Base-by-base conservation (phyloP, 306 rosid genomes). In the Pyrus pyrifolia region DNA sequence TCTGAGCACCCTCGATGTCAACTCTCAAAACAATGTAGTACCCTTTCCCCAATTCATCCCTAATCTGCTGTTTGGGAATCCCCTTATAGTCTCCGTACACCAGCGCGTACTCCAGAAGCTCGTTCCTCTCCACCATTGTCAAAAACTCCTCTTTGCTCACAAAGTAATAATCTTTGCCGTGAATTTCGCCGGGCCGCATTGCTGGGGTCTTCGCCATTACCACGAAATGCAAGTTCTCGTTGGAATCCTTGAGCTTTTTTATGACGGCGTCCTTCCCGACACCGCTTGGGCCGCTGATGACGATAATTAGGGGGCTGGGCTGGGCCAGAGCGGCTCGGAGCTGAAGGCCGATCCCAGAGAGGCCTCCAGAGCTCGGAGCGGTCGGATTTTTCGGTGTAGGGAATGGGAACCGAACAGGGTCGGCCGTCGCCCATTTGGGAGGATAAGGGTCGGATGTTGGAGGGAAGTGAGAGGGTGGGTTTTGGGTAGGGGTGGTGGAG, bases 241-340 rank as follows among this genome's bases (percentile, higher is more conserved):
- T 87, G 67, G 80, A 71, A 4, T 87, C 78, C 70, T 88, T 85
- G 73, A 95, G 86, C 31, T 30, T 30, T 30, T 30, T 30, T 30
- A 30, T 30, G 4, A 30, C 31, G 4, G 31, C 4, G 31, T 30
- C 31, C 4, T 30, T 30, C 31, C 31, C 0, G 0, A 30, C 99
- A 6, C 99, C 99, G 71, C 97, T 92, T 8, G 99, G 97, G 8
- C 96, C 99, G 64, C 93, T 84, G 45, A 95, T 91, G 17, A 95
- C 96, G 62, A 95, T 52, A 71, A 95, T 77, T 65, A 92, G 4
- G 4, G 31, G 25, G 25, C 25, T 25, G 25, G 25, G 25, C 25
- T 25, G 25, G 25, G 25, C 25, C 25, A 25, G 25, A 25, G 25
- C 25, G 25, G 25, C 25, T 25, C 25, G 25, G 25, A 25, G 25